Base-by-base conservation (phyloP, 306 rosid species). In the Dalbergia cochinchinensis region DNA sequence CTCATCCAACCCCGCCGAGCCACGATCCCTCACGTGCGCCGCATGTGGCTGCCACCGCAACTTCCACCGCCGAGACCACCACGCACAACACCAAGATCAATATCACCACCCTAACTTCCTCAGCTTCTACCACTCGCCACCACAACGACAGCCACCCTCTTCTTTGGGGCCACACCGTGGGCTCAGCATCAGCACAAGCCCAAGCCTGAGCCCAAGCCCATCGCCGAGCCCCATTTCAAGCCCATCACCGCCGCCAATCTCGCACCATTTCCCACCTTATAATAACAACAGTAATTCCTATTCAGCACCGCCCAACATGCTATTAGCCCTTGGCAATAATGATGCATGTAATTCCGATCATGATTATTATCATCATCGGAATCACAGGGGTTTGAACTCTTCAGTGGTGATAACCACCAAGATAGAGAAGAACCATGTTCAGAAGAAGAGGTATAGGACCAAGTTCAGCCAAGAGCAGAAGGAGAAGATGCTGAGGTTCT, bases 11-110 rank as follows among this genome's bases (percentile, higher is more conserved):
- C 83, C 85, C 76, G 1, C 82, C 1, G 88, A 91, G 62, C 97
- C 97, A 1, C 84, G 90, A 39, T 90, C 92, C 0, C 88, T 94
- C 7, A 94, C 86, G 68, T 91, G 98, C 55, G 95, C 92, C 47
- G 98, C 97, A 6, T 94, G 98, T 48, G 95, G 93, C 44, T 94
- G 98, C 72, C 98, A 94, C 89, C 96, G 98, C 48, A 94, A 92
- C 82, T 94, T 90, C 89, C 98, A 94, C 90, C 97, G 96, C 87
- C 97, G 96, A 2, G 85, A 87, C 42, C 53, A 47, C 15, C 22
- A 74, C 74, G 68, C 54, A 14, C 83, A 47, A 26, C 57, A 47
- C 15, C 22, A 74, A 50, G 14, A 14, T n/a, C 57, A 12, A 15
- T 15, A 13, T 15, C 57, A 50, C 57, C 57, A 50, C 57, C 86